These are phyloP conservation scores for Blastocystis sp. DNA, from an alignment of 352 stramenopile genomes.

Conservation along the genomic window DNA sequence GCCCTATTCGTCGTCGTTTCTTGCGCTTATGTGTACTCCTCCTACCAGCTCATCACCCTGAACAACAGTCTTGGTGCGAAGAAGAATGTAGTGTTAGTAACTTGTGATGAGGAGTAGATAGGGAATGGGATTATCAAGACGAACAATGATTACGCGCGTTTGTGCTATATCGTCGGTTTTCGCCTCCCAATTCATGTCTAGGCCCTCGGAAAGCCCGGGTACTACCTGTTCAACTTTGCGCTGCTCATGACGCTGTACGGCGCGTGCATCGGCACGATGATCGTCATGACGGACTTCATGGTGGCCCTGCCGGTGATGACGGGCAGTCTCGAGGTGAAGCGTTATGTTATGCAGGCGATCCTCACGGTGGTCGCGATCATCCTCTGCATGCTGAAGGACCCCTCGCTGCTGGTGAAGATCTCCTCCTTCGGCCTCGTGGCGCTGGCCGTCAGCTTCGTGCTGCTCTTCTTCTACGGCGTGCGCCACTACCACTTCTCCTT, in stretches of 20 bases:
- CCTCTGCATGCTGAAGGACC: conserved; percentile 58
- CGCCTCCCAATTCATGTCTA: not conserved
- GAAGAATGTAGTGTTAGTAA: conserved; percentile 1
- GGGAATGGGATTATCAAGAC: conserved; percentile 12
- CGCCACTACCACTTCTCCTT: not conserved
- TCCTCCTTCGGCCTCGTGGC: conserved; percentile 57
- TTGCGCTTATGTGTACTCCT: conserved; percentile 34
- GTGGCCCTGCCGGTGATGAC: conserved; percentile 1
- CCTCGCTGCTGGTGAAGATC: conserved; percentile 25
- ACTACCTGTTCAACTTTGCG: conserved; percentile 57
- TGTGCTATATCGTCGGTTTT: conserved; percentile 10
- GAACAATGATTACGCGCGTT: conserved; percentile 46
- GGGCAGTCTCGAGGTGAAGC: not conserved
- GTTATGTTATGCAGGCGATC: conserved; percentile 6
- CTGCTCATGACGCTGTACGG: conserved; percentile 51
- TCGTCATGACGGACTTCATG: conserved; percentile 66
- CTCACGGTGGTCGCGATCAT: conserved; percentile 29
- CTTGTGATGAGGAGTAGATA: not conserved
- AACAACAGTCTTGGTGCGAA: conserved; percentile 17
- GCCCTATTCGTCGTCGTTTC: conserved; percentile 51
- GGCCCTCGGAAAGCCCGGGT: conserved; percentile 27
- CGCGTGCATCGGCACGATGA: conserved; percentile 34
- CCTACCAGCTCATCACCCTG: conserved; percentile 61
- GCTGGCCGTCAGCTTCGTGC: conserved; percentile 43
- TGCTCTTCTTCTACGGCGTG: conserved; percentile 63